Base-by-base conservation (phyloP, 805 yeast genomes). In the Spathaspora girioi region DNA sequence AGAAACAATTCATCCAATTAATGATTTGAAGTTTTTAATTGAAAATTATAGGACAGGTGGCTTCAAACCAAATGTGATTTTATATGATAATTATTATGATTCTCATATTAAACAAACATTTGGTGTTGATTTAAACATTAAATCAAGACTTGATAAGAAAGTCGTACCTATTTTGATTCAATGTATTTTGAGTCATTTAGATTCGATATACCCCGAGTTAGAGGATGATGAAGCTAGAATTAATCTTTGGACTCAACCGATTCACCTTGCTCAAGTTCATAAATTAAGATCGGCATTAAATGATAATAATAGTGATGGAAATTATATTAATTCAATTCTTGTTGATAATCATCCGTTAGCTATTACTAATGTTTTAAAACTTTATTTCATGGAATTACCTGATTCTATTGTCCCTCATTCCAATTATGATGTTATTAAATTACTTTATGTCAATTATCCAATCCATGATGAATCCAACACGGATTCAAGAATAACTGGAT, bases 81-180 rank as follows among this genome's bases (percentile, higher is more conserved):
- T 87, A 14, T 89, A 89, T 66, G 96, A 89, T 62, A 88, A 87
- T 64, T 89, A 89, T 69, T 87, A 87, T 66, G 82, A 84, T 55
- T 79, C 88, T 5, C 81, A 83, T 45, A 78, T 83, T 44, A 70
- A 66, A 46, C 93, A 87, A 64, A 84, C 85, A 8, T 89, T 89
- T 69, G 97, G 97, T 11, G 86, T 87, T 45, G 92, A 85, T 55
- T 67, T 89, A 46, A 87, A 83, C 50, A 79, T 84, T 20, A 79
- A 89, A 49, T 81, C 91, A 48, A 76, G 92, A 43, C 75, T 83
- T 48, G 96, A 89, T 60, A 77, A 81, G 54, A 85, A 82, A 56
- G 81, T 81, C 3, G 94, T 89, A 11, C 96, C 96, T 1, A 55
- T 79, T 8, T 65, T 89, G 11, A 75, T 89, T 0, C 82, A 87